These are phyloP conservation scores for Cocos nucifera DNA, from an alignment of 176 grass and related monocot genomes.

Conservation along the genomic window DNA sequence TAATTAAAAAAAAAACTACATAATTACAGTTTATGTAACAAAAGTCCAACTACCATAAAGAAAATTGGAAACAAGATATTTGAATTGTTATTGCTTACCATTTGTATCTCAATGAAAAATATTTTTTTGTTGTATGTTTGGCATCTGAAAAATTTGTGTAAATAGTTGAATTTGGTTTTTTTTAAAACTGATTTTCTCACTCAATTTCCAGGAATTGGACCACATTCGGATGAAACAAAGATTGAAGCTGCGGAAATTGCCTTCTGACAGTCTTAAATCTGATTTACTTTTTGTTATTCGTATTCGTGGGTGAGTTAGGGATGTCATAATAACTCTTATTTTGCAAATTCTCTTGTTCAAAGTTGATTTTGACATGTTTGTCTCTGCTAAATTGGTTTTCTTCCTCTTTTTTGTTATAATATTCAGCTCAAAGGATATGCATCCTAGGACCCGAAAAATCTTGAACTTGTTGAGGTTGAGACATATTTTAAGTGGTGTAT, in stretches of 20 bases:
- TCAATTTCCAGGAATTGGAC: constrained; percentile 49
- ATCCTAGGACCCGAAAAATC: constrained; percentile 54
- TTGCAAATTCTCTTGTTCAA: not conserved
- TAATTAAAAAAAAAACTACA: too few species aligned
- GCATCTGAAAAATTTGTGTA: too few species aligned
- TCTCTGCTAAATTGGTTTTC: not conserved
- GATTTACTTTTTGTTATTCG: constrained; percentile 75
- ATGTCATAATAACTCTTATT: not conserved
- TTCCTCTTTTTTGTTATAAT: constrained; percentile 4
- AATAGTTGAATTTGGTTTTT: too few species aligned
- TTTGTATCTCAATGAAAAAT: not conserved
- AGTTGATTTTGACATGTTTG: too few species aligned
- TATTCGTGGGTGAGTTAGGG: constrained; percentile 56
- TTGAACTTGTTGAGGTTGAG: constrained; percentile 54
- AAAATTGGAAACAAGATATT: too few species aligned
- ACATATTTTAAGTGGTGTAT: constrained; percentile 57
- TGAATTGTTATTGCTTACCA: too few species aligned
- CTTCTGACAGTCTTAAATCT: constrained; percentile 30
- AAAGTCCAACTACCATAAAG: too few species aligned
- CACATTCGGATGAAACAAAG: constrained; percentile 57
- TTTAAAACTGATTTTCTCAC: too few species aligned
- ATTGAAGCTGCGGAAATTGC: constrained; percentile 48
- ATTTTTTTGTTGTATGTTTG: not conserved
- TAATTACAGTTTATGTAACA: too few species aligned
- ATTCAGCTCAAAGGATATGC: constrained; percentile 60